Conservation (phyloP, 805 yeast species). For the Candida krabiensis region DNA sequence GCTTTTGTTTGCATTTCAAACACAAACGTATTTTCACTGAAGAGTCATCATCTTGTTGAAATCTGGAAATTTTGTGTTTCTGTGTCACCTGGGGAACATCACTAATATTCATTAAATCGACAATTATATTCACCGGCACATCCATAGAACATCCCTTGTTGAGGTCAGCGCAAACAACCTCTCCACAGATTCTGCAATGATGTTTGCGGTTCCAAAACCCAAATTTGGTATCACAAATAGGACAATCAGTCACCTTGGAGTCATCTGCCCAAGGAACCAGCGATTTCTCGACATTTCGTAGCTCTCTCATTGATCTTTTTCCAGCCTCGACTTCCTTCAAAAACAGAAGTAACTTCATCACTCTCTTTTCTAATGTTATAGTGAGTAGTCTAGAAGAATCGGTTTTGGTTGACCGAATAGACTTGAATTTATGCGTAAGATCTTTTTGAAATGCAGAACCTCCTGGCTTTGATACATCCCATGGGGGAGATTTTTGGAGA, state of each 20-base stretch:
- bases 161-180: slow-evolving; percentile 70
- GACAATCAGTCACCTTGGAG: slow-evolving; percentile 49
- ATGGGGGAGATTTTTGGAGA: slow-evolving; percentile 31
- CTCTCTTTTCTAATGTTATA: slow-evolving; percentile 61
- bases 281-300: slow-evolving; percentile 42
- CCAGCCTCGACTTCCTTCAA: slow-evolving; percentile 13
- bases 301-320: slow-evolving; percentile 6
- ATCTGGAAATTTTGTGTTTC: background rate
- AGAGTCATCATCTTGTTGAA: slow-evolving; percentile 18
- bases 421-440: slow-evolving; percentile 41
- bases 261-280: slow-evolving; percentile 70
- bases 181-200: slow-evolving; percentile 90
- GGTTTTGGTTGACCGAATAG: slow-evolving; percentile 39
- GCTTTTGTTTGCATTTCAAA: slow-evolving; percentile 58
- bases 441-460: slow-evolving; percentile 35
- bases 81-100: background rate
- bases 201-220: slow-evolving; percentile 66
- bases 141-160: slow-evolving; percentile 69
- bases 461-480: slow-evolving; percentile 9
- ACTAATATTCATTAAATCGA: slow-evolving; percentile 37
- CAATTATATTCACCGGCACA: slow-evolving; percentile 51
- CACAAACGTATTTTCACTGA: slow-evolving; percentile 57
- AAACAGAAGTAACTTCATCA: slow-evolving; percentile 41
- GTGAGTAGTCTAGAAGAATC: slow-evolving; percentile 53
- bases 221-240: slow-evolving; percentile 61